Evolutionary conservation across 805 yeast species (phyloP), one percentile per base, ranked within the genome.

Genomic region (Starmera amethionina): DNA sequence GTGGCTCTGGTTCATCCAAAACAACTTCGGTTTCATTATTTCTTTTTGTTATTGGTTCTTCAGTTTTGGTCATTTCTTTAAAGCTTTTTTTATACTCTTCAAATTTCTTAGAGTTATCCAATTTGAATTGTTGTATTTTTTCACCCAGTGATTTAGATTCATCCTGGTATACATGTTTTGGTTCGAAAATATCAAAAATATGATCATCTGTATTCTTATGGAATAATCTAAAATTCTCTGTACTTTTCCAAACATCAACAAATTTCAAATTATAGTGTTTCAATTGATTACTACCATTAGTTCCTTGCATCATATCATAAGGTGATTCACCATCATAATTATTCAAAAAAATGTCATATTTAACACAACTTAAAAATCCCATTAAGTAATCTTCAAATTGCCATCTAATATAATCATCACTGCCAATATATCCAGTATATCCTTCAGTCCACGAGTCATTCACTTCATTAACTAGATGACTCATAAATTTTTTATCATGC

Each of bases 301-400:
- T 49, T 44, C 47, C 59, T 48, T 35, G 49, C 50, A 16, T 55
- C 43, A 39, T 52, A 32, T 39, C 60, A 38, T 37, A 62, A 14
- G 67, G 67, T 5, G 66, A 59, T 8, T 53, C 54, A 11, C 60
- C 64, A 39, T 63, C 63, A 37, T 63, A 64, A 39, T 50, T 54
- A 4, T 52, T 57, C 10, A 73, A 49, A 51, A 80, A 86, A 38
- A 70, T 76, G 47, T 73, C 73, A 50, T 79, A 83, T 58, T 94
- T 82, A 18, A 75, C 77, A 22, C 84, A 70, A 0, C 95, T 68
- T 19, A 90, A 57, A 46, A 93, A 58, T 10, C 94, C 86, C 43
- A 82, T 72, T 22, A 89, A 60, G 54, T 93, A 93, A 52, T 89
- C 97, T 55, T 93, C 98, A 59, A 90, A 89, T 51, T 79, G 87